phyloP scores from a whole-genome alignment of 768 basidiomycete species.

The Hortiboletus campestris region DNA sequence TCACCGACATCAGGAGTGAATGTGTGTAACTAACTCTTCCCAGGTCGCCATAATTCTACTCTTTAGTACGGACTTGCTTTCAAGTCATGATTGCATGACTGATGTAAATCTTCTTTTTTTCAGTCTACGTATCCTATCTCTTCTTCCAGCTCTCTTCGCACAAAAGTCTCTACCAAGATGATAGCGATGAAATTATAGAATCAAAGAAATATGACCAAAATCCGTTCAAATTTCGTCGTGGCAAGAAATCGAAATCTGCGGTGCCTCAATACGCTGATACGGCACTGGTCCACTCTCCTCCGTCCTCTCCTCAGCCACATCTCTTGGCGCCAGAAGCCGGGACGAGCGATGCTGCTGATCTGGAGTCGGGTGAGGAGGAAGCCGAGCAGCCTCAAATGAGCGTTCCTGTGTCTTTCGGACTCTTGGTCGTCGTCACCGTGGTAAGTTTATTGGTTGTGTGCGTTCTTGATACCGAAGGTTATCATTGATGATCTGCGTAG shows the following conservation, averaged over 20 bases:
- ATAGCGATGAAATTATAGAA: conserved; percentile 36
- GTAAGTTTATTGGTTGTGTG: conserved; percentile 38
- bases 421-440: conserved; percentile 59
- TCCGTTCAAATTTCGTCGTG: conserved; percentile 30
- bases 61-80: conserved; percentile 51
- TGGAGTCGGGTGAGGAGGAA: conserved; percentile 25
- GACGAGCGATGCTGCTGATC: neutral
- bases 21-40: conserved; percentile 3
- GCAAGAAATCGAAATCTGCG: conserved; percentile 8
- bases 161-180: conserved; percentile 60
- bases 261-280: conserved; percentile 3
- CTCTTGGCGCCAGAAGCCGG: neutral
- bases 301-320: conserved; percentile 8
- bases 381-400: conserved; percentile 53
- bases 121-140: conserved; percentile 74
- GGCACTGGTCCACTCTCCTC: conserved; percentile 3
- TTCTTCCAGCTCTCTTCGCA: conserved; percentile 82
- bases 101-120: neutral
- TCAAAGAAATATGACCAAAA: conserved; percentile 44
- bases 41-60: conserved; percentile 77
- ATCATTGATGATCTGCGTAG: conserved; percentile 28
- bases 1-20: neutral
- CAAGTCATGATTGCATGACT: neutral
- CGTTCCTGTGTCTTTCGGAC: conserved; percentile 47
- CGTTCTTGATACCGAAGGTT: neutral